Conservation (phyloP, 1,284 basidiomycete genomes). For the Hymenochaete sp. region DNA sequence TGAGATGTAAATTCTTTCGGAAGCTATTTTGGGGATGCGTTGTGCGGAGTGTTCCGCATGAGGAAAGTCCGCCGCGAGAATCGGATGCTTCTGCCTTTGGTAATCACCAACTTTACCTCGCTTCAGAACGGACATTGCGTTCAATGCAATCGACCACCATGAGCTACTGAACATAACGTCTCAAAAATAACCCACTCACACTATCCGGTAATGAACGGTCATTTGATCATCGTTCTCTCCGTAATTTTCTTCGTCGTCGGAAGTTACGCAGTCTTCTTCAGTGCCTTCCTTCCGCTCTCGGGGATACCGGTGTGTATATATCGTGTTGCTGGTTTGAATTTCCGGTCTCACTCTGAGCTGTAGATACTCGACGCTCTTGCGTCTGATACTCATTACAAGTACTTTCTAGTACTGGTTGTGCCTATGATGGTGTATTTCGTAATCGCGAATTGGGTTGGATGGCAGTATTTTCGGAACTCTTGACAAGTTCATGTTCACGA, state of each 20-base stretch:
- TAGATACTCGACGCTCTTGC: conserved; percentile 58
- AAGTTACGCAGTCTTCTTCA: conserved; percentile 56
- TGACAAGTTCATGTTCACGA: too few relatives aligned
- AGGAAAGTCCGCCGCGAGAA: too few relatives aligned
- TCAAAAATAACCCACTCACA: too few relatives aligned
- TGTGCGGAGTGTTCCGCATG: too few relatives aligned
- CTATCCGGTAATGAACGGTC: too few relatives aligned
- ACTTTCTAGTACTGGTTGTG: conserved; percentile 69
- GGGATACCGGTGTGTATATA: conserved; percentile 38
- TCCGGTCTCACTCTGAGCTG: conserved; percentile 1
- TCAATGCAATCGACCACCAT: too few relatives aligned
- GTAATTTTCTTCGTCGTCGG: conserved; percentile 47
- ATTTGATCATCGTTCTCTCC: conserved; percentile 40
- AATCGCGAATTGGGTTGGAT: conserved; percentile 95
- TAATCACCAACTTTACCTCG: too few relatives aligned
- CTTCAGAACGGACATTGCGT: too few relatives aligned
- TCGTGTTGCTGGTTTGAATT: conserved; percentile 4
- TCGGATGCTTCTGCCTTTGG: too few relatives aligned
- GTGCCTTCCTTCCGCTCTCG: conserved; percentile 50
- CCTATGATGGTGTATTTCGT: conserved; percentile 81
- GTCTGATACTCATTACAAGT: conserved; percentile 82
- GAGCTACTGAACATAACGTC: too few relatives aligned
- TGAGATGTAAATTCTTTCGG: too few relatives aligned
- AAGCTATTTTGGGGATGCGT: too few relatives aligned
- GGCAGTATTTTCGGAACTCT: conserved; percentile 89